Evolutionary conservation across 768 basidiomycete genomes (phyloP), one percentile per base, ranked within the genome.

Genomic region (Dioszegia crocea): DNA sequence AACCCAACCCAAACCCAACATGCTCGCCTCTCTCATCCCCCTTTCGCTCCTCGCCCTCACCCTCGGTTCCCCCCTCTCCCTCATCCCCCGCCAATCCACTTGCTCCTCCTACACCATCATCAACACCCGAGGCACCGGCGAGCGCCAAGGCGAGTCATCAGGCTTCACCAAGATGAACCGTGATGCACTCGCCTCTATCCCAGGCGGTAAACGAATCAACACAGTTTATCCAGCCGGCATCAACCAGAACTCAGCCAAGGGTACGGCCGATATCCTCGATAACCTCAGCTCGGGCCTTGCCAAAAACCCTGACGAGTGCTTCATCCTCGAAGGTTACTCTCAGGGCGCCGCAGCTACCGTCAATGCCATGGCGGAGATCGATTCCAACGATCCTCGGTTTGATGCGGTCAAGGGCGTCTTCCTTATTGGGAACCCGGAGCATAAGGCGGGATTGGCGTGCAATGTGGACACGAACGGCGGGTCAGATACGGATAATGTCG

Each of bases 361-460:
- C 60, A 41, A 48, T 24, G 63, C 63, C 1, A 26, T 65, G 8
- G 17, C 16, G 1, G 6, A 49, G 24, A 23, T 65, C 10, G 4
- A 27, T 9, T 11, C 29, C 14, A 54, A 50, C 0, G 59, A 56
- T 11, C 44, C 60, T 12, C 2, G 48, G 14, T 65, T 61, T 36
- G 24, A 31, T 21, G 63, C 63, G 29, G 60, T 65, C 56, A 65
- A 65, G 46, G 63, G 63, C 40, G 63, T 65, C 33, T 61, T 65
- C 60, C 57, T 65, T 16, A 61, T 65, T 36, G 63, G 63, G 6
- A 56, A 57, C 56, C 63, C 63, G 2, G 26, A 43, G 1, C 63
- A 58, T 30, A 61, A 55, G 27, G 23, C 61, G 6, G 57, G 61
- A 31, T 39, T 63, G 26, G 47, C 50, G 36, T 60, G 63, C 36